Base-by-base conservation (phyloP, 768 basidiomycete species). In the Inosperma sp. region DNA sequence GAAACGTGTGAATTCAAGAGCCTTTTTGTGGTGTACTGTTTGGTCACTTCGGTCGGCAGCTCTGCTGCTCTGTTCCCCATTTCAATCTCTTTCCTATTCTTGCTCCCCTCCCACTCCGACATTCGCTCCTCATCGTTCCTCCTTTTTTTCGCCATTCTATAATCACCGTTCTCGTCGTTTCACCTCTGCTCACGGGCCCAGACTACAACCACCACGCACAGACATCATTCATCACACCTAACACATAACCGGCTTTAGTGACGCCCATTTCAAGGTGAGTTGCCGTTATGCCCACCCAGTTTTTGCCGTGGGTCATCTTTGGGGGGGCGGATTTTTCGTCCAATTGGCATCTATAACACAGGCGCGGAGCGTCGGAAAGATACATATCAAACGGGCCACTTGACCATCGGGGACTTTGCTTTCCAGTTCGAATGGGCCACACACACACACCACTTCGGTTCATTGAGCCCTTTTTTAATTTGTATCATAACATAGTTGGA, bases 1-100 rank as follows among this genome's bases (percentile, higher is more conserved):
- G 33, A 52, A 17, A 68, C 65, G 70, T 68, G 63, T 60, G 60
- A 62, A 70, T 61, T 61, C 58, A n/a, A n/a, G n/a, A 41, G 12
- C n/a, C 13, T 12, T 5, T 33, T 52, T 63, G 62, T 59, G 47
- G 44, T 58, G 47, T 29, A 23, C 33, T 65, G 57, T 62, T 61
- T 64, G 59, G 56, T 27, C n/a, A n/a, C n/a, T n/a, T n/a, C n/a
- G n/a, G n/a, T n/a, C n/a, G n/a, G n/a, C n/a, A 50, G 51, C 26
- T 30, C 35, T 35, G 41, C 44, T 45, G 48, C 58, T 54, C n/a
- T n/a, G n/a, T n/a, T n/a, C n/a, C n/a, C n/a, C n/a, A n/a, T n/a
- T n/a, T n/a, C n/a, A n/a, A n/a, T n/a, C n/a, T n/a, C n/a, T n/a
- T n/a, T n/a, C n/a, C n/a, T n/a, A n/a, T n/a, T n/a, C n/a, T n/a